These are phyloP conservation scores for Zygosaccharomyces sapae DNA, from an alignment of 1,139 yeast genomes.

Conservation along the genomic window DNA sequence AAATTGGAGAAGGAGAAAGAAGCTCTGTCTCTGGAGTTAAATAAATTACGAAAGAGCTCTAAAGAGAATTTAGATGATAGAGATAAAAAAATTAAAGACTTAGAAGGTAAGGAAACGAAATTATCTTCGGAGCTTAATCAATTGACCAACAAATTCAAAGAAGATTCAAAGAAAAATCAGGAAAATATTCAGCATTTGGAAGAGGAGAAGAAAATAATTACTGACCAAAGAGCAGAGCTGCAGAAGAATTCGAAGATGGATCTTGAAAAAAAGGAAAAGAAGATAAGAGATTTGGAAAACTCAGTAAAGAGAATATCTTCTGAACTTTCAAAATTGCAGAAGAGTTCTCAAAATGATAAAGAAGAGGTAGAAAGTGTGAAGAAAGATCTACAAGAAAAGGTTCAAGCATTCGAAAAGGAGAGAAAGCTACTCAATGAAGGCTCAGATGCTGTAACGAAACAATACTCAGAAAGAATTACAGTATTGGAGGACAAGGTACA, in stretches of 20 bases:
- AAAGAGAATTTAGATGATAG: slow-evolving; percentile 11
- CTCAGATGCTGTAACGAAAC: slow-evolving; percentile 48
- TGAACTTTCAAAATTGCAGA: slow-evolving; percentile 3
- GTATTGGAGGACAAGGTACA: slow-evolving; percentile 31
- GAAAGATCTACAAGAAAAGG: slow-evolving; percentile 36
- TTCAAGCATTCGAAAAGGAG: slow-evolving; percentile 48
- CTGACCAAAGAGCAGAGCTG: slow-evolving; percentile 2
- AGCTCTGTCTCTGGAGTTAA: neutral
- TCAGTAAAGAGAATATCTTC: neutral
- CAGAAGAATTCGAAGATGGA: neutral
- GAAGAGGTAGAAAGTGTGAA: slow-evolving; percentile 27
- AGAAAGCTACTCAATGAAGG: slow-evolving; percentile 45
- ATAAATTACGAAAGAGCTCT: slow-evolving; percentile 4
- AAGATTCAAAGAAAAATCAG: neutral
- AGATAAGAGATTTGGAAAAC: neutral
- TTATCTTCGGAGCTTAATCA: neutral
- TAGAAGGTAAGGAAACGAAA: slow-evolving; percentile 12
- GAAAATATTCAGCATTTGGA: neutral
- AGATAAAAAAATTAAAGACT: slow-evolving; percentile 4
- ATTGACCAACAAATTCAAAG: neutral
- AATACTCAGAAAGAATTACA: slow-evolving; percentile 47
- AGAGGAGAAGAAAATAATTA: neutral
- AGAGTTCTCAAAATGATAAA: slow-evolving; percentile 3
- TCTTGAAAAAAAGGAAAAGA: slow-evolving; percentile 5
- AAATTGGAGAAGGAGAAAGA: neutral